Conservation (phyloP, 352 stramenopile genomes). For the Pythium aquatile region DNA sequence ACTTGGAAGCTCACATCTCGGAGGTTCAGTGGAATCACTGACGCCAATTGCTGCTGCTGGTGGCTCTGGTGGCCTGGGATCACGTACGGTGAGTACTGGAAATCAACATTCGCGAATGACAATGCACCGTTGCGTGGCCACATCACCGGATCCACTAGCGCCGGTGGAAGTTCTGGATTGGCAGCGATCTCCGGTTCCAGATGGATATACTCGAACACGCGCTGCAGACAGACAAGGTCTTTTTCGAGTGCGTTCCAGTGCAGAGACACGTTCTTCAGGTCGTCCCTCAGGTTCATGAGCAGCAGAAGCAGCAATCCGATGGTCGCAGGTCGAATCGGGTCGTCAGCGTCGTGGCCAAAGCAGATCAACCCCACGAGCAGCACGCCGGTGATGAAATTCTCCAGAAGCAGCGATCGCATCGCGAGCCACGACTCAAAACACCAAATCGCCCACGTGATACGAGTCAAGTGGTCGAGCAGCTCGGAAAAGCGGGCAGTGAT, state of each 20-base stretch:
- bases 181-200: slow-evolving; percentile 25
- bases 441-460: slow-evolving; percentile 33
- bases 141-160: slow-evolving; percentile 17
- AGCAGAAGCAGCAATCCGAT: slow-evolving; percentile 28
- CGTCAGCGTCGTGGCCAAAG: slow-evolving; percentile 28
- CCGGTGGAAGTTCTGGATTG: slow-evolving; percentile 25
- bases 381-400: slow-evolving; percentile 31
- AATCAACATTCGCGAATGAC: slow-evolving; percentile 24
- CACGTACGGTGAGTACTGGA: slow-evolving; percentile 25
- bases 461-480: slow-evolving; percentile 20
- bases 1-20: slow-evolving; percentile 46
- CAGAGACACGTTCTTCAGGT: slow-evolving; percentile 25
- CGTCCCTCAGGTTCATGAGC: slow-evolving; percentile 26
- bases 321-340: slow-evolving; percentile 20
- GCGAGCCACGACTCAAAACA: slow-evolving; percentile 33
- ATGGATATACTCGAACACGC: slow-evolving; percentile 32
- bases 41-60: background rate
- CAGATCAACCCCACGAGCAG: slow-evolving; percentile 24
- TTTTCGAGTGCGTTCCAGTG: slow-evolving; percentile 30
- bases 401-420: slow-evolving; percentile 34
- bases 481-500: slow-evolving; percentile 15
- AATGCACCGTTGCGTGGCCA: slow-evolving; percentile 27
- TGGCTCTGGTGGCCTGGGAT: slow-evolving; percentile 14
- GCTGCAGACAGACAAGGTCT: slow-evolving; percentile 28
- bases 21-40: slow-evolving; percentile 16